Base-by-base conservation (phyloP, 305 asterid species). In the Ruellia speciosa region DNA sequence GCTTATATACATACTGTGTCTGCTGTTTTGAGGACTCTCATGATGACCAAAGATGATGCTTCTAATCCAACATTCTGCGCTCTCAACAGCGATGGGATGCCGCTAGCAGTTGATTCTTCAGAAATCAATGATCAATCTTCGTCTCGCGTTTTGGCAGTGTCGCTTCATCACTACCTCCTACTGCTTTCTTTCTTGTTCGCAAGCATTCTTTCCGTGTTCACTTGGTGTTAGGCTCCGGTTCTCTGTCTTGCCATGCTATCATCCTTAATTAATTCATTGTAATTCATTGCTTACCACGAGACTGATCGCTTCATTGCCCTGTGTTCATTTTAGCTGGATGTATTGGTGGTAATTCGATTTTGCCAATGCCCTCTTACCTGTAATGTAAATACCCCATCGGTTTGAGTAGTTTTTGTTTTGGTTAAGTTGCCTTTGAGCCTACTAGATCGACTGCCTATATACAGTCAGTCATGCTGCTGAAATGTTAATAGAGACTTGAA, bases 31-130 rank as follows among this genome's bases (percentile, higher is more conserved):
- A 74, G 97, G 70, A 90, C 90, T 18, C 76, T 90, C 54, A 87
- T 90, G 94, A 73, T 73, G 77, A 81, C 65, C 68, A 49, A 73
- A 0, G 66, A 65, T 3, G 75, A 74, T 8, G 74, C 65, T 3
- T 75, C 81, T 15, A 65, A 75, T 58, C 88, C 95, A 2, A 61
- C 67, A 0, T 70, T 75, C 0, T 87, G 97, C 81, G 71, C 81
- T 3, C 86, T 83, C 63, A 76, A 73, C 75, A 81, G 84, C 13
- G 95, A 90, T 11, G 95, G 90, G 14, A 78, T 84, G 94, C 97
- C 96, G 0, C 86, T 84, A 7, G 97, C 97, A 0, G 97, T 90
- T 4, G 96, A 87, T 77, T 90, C 95, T 39, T 77, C 94, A 0
- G 90, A 87, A 60, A 80, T 87, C 70, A 52, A 77, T 47, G 66